Conservation (phyloP, 1,284 basidiomycete species). For the Macrocystidia cucumis region DNA sequence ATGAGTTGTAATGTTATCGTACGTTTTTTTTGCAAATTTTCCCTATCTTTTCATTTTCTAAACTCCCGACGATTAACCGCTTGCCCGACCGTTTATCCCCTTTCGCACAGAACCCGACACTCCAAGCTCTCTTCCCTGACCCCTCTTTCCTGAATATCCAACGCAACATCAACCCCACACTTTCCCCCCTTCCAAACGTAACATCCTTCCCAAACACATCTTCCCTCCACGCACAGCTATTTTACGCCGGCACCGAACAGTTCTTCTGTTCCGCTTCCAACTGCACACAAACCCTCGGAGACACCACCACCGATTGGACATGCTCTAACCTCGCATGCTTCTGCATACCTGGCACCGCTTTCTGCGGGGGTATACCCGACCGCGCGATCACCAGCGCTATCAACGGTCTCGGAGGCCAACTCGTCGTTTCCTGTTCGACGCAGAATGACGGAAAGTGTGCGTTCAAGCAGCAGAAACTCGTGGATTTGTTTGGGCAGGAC, state of each 20-base stretch:
- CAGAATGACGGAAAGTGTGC: constrained; percentile 51
- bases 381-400: constrained; percentile 52
- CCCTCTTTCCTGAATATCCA: constrained; percentile 67
- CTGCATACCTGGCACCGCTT: constrained; percentile 60
- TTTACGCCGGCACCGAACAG: constrained; percentile 79
- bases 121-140: constrained; percentile 68
- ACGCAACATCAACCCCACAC: constrained; percentile 60
- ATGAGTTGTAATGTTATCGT: constrained; percentile 74
- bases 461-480: constrained; percentile 68
- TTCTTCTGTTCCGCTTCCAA: constrained; percentile 72
- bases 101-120: constrained; percentile 58
- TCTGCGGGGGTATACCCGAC: constrained; percentile 55
- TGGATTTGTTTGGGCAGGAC: constrained; percentile 59
- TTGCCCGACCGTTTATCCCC: constrained; percentile 1
- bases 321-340: constrained; percentile 70
- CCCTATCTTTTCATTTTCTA: neutral
- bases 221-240: constrained; percentile 65
- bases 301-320: constrained; percentile 41
- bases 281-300: constrained; percentile 53
- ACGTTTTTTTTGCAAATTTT: constrained; percentile 20
- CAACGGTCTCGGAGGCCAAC: constrained; percentile 46
- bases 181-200: constrained; percentile 59
- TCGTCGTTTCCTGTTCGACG: constrained; percentile 62
- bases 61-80: neutral
- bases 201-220: constrained; percentile 54